Conservation (phyloP, 306 rosid genomes). For the Sophora flavescens region DNA sequence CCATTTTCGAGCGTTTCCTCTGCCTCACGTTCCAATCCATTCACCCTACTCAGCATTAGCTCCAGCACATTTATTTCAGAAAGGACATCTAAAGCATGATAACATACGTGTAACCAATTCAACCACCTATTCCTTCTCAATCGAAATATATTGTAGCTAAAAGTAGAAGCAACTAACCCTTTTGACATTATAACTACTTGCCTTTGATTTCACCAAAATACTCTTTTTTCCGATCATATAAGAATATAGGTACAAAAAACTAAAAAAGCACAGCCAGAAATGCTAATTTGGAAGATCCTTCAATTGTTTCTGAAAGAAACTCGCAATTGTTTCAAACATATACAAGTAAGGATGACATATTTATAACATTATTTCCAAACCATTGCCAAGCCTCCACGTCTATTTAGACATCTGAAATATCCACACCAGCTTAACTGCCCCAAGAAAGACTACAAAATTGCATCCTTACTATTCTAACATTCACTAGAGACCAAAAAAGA, state of each 20-base stretch:
- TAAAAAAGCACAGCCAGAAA: not conserved
- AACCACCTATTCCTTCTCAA: not conserved
- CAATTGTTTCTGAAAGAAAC: constrained; percentile 37
- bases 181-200: not conserved
- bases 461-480: constrained; percentile 55
- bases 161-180: constrained; percentile 12
- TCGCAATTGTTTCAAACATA: constrained; percentile 46
- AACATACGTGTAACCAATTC: not conserved
- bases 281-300: constrained; percentile 25
- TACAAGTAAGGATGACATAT: constrained; percentile 52
- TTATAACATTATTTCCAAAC: constrained; percentile 53
- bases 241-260: constrained; percentile 1
- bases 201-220: constrained; percentile 3
- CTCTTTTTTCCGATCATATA: not conserved
- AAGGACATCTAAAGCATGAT: constrained; percentile 1
- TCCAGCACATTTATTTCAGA: not conserved
- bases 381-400: constrained; percentile 49
- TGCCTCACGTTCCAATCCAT: not conserved
- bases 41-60: not conserved
- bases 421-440: constrained; percentile 67
- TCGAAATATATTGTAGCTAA: not conserved
- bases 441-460: constrained; percentile 71
- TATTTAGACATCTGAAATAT: constrained; percentile 56
- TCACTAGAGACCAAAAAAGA: constrained; percentile 45
- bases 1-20: not conserved